Base-by-base conservation (phyloP, 306 rosid species). In the Astragalus membranaceus region DNA sequence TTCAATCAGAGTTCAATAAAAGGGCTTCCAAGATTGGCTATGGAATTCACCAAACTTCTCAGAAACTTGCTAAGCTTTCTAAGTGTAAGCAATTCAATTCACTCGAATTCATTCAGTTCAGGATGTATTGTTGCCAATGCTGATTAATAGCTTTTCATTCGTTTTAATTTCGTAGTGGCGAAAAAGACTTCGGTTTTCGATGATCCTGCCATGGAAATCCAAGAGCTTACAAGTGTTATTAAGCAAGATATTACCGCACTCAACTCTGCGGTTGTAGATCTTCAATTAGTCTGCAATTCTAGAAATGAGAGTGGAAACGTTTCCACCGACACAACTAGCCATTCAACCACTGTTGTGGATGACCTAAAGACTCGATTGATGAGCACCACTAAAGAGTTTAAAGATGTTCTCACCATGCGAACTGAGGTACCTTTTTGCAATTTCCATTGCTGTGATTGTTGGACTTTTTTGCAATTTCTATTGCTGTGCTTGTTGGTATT, bases 361-460 rank as follows among this genome's bases (percentile, higher is more conserved):
- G 99, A 91, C 80, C 83, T 91, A 8, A 94, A 91, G 86, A 94
- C 91, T n/a, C 87, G 96, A 30, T 75, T 94, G 69, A 91, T 91
- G 99, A 89, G 89, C 52, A 8, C 97, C 47, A 94, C 99, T 30
- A 91, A 91, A 77, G 99, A 88, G 69, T 94, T 94, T 67, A 94
- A 94, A 81, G 99, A 94, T 73, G 97, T 94, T 51, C 97, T 94
- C 53, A 94, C 97, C 75, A 86, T 94, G 92, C 79, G 96, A 75
- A 94, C 96, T 33, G 96, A 94, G 94, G 99, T 91, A 82, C 30
- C 30, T 9, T 16, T 59, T 60, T 44, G 0, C n/a, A 3, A 17
- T 12, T 4, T 75, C 53, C 32, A 17, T 20, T 20, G 23, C 23
- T 20, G 23, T 36, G 44, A 1, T 46, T 58, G 14, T 66, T 5